These are phyloP conservation scores for Taphrina sp. DNA, from an alignment of 1,139 yeast genomes.

Conservation along the genomic window DNA sequence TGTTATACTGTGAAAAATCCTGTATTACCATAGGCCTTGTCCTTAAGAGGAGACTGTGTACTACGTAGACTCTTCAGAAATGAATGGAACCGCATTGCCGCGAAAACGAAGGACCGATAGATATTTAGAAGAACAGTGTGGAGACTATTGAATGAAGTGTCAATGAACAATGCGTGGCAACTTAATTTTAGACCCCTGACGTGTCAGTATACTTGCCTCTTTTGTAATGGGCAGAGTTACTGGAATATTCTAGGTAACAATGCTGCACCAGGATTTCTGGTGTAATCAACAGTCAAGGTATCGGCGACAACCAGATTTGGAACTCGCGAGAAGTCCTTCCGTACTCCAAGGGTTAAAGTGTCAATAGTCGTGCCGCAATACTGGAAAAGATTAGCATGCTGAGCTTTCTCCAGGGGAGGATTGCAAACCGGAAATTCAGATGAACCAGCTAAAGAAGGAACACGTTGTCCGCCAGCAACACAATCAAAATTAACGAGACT, in stretches of 20 bases:
- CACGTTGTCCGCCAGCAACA: constrained; percentile 1
- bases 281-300: constrained; percentile 35
- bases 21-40: constrained; percentile 3
- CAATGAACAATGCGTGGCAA: constrained; percentile 33
- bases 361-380: constrained; percentile 38
- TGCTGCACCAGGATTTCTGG: constrained; percentile 30
- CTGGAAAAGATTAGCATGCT: constrained; percentile 32
- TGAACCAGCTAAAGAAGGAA: constrained; percentile 31
- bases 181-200: constrained; percentile 29
- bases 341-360: constrained; percentile 35
- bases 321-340: constrained; percentile 35
- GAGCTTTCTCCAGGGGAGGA: too few species aligned
- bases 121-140: constrained; percentile 36
- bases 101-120: constrained; percentile 35
- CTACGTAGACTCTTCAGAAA: constrained; percentile 3
- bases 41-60: background rate
- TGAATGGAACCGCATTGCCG: constrained; percentile 36
- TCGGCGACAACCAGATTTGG: constrained; percentile 28
- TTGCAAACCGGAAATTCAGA: constrained; percentile 19
- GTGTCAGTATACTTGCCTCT: background rate
- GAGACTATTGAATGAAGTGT: constrained; percentile 34
- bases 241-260: constrained; percentile 26
- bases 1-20: background rate
- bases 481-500: constrained; percentile 46
- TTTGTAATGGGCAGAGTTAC: constrained; percentile 23